A percentile compares a stretch with the other conserved stretches of the same genome.
Conservation (phyloP, 371 early-diverging fungal genomes). For the Rhizopus delemar region DNA sequence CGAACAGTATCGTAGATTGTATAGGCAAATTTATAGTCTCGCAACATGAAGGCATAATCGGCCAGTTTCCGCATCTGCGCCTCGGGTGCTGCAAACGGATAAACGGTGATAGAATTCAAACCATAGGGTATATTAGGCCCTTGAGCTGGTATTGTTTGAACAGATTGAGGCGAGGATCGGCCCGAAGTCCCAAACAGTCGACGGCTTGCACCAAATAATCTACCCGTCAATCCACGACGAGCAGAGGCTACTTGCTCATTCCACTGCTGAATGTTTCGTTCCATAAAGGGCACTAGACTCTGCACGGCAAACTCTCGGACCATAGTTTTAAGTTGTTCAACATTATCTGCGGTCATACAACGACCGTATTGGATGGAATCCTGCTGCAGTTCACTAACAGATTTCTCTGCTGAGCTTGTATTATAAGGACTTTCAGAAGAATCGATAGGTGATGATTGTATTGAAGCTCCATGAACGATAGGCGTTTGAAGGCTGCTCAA, state of each 20-base stretch:
- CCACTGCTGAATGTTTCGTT: slow-evolving; percentile 82
- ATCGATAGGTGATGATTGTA: slow-evolving; percentile 21
- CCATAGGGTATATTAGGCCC: slow-evolving; percentile 44
- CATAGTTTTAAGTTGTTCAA: slow-evolving; percentile 54
- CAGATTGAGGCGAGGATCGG: slow-evolving; percentile 37
- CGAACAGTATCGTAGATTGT: slow-evolving; percentile 87
- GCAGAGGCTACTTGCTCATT: slow-evolving; percentile 90
- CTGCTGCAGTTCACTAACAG: not conserved
- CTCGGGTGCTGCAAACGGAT: slow-evolving; percentile 80
- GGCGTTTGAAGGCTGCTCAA: slow-evolving; percentile 10
- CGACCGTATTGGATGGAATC: slow-evolving; percentile 52
- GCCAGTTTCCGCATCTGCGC: slow-evolving; percentile 89
- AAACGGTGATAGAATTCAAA: slow-evolving; percentile 38
- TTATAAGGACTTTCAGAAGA: slow-evolving; percentile 5
- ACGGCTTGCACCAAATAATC: slow-evolving; percentile 81
- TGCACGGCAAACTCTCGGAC: slow-evolving; percentile 69
- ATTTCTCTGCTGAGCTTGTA: slow-evolving; percentile 8
- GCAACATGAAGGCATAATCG: slow-evolving; percentile 94
- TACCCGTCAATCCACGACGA: slow-evolving; percentile 87
- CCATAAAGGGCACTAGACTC: slow-evolving; percentile 87
- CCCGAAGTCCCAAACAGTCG: slow-evolving; percentile 74
- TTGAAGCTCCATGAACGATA: slow-evolving; percentile 19
- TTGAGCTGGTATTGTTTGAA: slow-evolving; percentile 37
- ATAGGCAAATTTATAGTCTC: slow-evolving; percentile 88
- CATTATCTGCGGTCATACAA: slow-evolving; percentile 58